Percentiles rank a stretch among this genome's conserved stretches.
Evolutionary conservation across 352 stramenopile species (phyloP).

Genomic region (Globisporangium megalacanthum): DNA sequence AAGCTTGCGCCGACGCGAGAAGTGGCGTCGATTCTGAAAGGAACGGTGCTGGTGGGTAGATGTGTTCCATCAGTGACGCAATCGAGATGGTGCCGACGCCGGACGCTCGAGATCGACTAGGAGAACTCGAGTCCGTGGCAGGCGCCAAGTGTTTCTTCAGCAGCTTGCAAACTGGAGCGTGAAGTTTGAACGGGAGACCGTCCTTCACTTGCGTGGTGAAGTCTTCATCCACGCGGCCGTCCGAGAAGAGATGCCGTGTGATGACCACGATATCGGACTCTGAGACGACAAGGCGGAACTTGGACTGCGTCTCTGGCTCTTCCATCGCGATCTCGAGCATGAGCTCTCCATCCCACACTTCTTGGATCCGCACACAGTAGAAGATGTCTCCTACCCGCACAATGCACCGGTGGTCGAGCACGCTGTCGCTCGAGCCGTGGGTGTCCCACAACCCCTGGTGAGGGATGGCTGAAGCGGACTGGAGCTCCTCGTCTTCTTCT

Average conservation of each 20-base stretch:
- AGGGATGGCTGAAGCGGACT: neutral
- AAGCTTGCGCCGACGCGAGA: neutral
- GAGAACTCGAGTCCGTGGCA: neutral
- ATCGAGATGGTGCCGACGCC: constrained; percentile 4
- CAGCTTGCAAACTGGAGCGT: constrained; percentile 19
- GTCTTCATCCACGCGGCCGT: constrained; percentile 11
- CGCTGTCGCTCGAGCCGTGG: neutral
- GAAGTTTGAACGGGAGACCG: constrained; percentile 19
- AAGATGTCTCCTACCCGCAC: neutral
- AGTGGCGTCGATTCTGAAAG: neutral
- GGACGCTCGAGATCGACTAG: neutral
- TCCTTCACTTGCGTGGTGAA: constrained; percentile 20
- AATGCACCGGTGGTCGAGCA: constrained; percentile 2
- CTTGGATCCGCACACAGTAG: constrained; percentile 23
- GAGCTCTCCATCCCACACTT: constrained; percentile 58
- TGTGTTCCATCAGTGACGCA: neutral
- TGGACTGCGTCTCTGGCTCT: constrained; percentile 30
- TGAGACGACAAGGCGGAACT: constrained; percentile 21
- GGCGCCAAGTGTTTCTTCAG: constrained; percentile 23
- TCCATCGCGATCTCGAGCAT: constrained; percentile 50
- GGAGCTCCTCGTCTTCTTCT: neutral
- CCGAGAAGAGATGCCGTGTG: constrained; percentile 19
- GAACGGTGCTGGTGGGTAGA: neutral
- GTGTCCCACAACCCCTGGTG: neutral
- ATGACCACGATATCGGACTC: constrained; percentile 29